These are phyloP conservation scores for Backusella sp. DNA, from an alignment of 192 early-diverging fungal genomes.

Conservation along the genomic window DNA sequence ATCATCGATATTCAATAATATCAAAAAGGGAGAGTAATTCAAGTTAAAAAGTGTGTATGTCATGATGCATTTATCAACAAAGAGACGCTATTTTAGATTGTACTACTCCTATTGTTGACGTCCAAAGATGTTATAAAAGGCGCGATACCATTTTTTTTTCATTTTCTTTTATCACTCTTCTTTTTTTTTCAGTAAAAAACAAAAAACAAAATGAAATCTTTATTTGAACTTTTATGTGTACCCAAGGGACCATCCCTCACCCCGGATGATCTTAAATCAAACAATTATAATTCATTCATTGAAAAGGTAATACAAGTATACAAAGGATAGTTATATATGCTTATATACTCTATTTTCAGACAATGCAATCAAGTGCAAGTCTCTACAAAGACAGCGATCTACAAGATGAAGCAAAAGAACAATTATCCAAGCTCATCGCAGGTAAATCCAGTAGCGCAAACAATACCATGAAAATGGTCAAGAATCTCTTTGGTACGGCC, in stretches of 20 bases:
- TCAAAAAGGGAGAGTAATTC: not conserved
- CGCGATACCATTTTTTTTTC: not conserved
- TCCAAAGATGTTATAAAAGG: not conserved
- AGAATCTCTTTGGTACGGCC: conserved; percentile 23
- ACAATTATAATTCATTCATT: not conserved
- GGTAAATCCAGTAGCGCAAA: conserved; percentile 23
- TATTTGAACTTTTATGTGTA: conserved; percentile 8
- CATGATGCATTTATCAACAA: not conserved
- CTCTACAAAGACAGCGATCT: conserved; percentile 1
- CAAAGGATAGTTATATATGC: not conserved
- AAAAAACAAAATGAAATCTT: not conserved
- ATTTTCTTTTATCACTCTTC: not conserved
- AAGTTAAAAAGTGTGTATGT: not conserved
- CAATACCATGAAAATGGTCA: conserved; percentile 21
- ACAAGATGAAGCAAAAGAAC: not conserved
- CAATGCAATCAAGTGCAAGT: not conserved
- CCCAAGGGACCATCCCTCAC: not conserved
- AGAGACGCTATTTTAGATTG: not conserved
- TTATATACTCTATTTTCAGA: not conserved
- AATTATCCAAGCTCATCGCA: not conserved
- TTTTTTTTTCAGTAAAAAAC: not conserved
- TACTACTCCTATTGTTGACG: not conserved
- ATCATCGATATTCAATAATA: not conserved
- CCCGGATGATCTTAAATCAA: not conserved
- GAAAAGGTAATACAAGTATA: conserved; percentile 5